These are phyloP conservation scores for Endocladia muricata DNA, from an alignment of 31 red algal genomes.

Conservation along the genomic window DNA sequence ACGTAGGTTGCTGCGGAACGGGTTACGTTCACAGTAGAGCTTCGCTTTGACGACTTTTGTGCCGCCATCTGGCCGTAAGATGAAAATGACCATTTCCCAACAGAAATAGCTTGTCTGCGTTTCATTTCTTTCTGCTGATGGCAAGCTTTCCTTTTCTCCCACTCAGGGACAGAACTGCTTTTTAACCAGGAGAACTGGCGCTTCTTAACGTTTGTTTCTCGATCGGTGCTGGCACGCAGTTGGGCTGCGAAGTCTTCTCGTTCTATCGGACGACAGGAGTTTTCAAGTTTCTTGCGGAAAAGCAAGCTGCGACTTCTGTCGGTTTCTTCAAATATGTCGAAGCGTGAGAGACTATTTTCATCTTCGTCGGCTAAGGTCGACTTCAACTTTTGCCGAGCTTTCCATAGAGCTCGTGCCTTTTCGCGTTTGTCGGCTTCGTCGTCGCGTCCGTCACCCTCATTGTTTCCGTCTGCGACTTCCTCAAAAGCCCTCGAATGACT, in stretches of 20 bases:
- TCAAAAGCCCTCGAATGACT: slow-evolving; percentile 14
- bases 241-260: not conserved
- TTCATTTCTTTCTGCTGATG: slow-evolving; percentile 10
- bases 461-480: slow-evolving; percentile 18
- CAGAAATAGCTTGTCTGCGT: slow-evolving; percentile 21
- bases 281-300: slow-evolving; percentile 38
- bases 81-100: slow-evolving; percentile 55
- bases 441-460: slow-evolving; percentile 2
- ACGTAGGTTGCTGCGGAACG: not conserved
- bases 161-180: not conserved
- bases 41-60: slow-evolving; percentile 6
- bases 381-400: slow-evolving; percentile 53
- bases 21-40: not conserved
- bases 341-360: slow-evolving; percentile 35
- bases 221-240: not conserved
- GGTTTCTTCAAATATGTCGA: slow-evolving; percentile 39
- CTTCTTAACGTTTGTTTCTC: slow-evolving; percentile 7
- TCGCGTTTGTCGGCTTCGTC: slow-evolving; percentile 20
- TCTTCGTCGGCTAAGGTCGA: slow-evolving; percentile 18
- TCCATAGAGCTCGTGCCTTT: slow-evolving; percentile 57
- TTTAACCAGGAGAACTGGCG: slow-evolving; percentile 17
- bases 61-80: slow-evolving; percentile 5
- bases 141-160: slow-evolving; percentile 11
- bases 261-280: slow-evolving; percentile 25
- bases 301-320: slow-evolving; percentile 10